Evolutionary conservation across 805 yeast species (phyloP).

Genomic region (Grigorovia yakushimaensis): DNA sequence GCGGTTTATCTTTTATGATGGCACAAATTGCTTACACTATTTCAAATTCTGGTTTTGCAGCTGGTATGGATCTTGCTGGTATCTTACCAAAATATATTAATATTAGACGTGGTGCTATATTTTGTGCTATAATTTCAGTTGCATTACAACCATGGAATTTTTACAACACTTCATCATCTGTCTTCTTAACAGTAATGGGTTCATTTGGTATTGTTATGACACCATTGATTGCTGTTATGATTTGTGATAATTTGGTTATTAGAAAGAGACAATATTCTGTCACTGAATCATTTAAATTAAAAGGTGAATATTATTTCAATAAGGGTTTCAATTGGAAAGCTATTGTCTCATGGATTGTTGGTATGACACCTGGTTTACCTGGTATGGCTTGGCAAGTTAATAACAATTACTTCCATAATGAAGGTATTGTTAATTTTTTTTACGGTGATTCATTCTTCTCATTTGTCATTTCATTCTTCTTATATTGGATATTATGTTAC

Average conservation of each 20-base stretch:
- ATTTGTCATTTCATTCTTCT: conserved; percentile 31
- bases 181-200: conserved; percentile 32
- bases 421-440: conserved; percentile 35
- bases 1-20: conserved; percentile 30
- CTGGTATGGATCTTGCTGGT: conserved; percentile 38
- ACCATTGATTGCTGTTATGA: conserved; percentile 31
- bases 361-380: conserved; percentile 41
- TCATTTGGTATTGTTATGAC: conserved; percentile 33
- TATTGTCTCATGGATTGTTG: conserved; percentile 26
- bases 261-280: conserved; percentile 31
- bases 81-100: conserved; percentile 32
- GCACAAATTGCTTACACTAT: conserved; percentile 34
- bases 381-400: conserved; percentile 35
- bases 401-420: conserved; percentile 17
- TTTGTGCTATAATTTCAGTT: conserved; percentile 29
- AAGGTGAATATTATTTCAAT: conserved; percentile 31
- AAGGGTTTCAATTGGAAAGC: conserved; percentile 34
- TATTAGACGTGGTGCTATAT: conserved; percentile 34
- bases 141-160: conserved; percentile 33
- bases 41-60: conserved; percentile 33
- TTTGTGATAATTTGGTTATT: conserved; percentile 34
- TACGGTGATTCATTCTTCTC: conserved; percentile 37
- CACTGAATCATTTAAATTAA: conserved; percentile 18
- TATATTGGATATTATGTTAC: conserved; percentile 29
- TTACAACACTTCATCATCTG: conserved; percentile 28